Base-by-base conservation (phyloP, 176 grass and related monocot species). In the Leersia perrieri region DNA sequence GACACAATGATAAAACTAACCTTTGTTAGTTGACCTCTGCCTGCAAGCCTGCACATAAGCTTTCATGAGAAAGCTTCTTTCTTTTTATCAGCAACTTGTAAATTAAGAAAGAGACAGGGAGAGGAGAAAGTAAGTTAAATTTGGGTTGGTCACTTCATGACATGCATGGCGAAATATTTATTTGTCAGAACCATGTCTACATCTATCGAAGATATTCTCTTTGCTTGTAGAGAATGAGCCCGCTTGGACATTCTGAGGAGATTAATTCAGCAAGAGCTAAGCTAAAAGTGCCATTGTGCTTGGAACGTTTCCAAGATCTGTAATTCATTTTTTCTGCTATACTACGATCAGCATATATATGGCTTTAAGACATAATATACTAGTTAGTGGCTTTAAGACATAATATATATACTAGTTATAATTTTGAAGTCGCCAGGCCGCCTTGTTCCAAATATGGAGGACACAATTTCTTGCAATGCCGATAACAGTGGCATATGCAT, bases 1-100 rank as follows among this genome's bases (percentile, higher is more conserved):
- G 88, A 82, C 63, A 66, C 10, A 27, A 60, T 31, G 61, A 80
- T 28, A 88, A 82, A 89, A 74, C 60, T 32, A 86, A 7, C 16
- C 67, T 72, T 73, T 86, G 29, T 73, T 90, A 82, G 88, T 90
- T 90, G 88, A 90, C 88, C 83, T 82, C 39, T 78, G 78, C 45
- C 30, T 64, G 70, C 49, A 62, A 62, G 51, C 47, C 60, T 58
- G 74, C 68, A 31, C 30, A 57, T 47, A 78, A 16, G 32, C 13
- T 61, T 47, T 45, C 16, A 16, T 63, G 49, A 58, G 49, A 71
- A 72, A 35, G 27, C 45, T 58, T 70, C 40, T 33, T 65, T 63
- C 28, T 74, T 70, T 73, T 39, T 32, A 60, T 27, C 38, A 67
- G 16, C 63, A 23, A 75, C 75, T 75, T 64, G 76, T 1, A 57